phyloP scores from a whole-genome alignment of 805 yeast species.

The Yamadazyma endophytica region DNA sequence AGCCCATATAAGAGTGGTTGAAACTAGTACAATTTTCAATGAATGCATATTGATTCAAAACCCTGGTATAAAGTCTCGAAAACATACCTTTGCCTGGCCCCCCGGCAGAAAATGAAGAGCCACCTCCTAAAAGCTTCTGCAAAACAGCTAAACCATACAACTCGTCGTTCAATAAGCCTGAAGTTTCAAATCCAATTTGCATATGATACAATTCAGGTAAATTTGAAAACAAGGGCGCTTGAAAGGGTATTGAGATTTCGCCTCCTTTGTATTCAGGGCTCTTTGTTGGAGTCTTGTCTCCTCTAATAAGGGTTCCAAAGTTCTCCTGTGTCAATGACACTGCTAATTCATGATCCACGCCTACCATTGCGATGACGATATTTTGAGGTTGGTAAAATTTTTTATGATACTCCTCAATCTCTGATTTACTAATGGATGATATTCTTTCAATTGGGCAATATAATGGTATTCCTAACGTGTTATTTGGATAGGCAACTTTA shows the following conservation, averaged over 20 bases:
- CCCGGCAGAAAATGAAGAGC: slow-evolving; percentile 96
- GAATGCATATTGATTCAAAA: slow-evolving; percentile 85
- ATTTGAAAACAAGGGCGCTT: slow-evolving; percentile 38
- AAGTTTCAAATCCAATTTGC: slow-evolving; percentile 84
- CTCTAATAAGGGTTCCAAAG: slow-evolving; percentile 47
- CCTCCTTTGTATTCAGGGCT: slow-evolving; percentile 45
- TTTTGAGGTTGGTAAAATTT: slow-evolving; percentile 74
- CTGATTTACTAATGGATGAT: slow-evolving; percentile 46
- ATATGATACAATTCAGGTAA: slow-evolving; percentile 80
- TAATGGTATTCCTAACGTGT: slow-evolving; percentile 82
- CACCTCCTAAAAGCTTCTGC: slow-evolving; percentile 92
- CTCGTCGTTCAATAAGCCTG: slow-evolving; percentile 78
- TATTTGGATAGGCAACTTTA: slow-evolving; percentile 66
- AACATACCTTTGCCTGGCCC: slow-evolving; percentile 99
- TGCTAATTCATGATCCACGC: slow-evolving; percentile 71
- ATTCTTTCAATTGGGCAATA: slow-evolving; percentile 74
- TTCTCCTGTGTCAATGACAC: slow-evolving; percentile 56
- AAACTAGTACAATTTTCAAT: slow-evolving; percentile 85
- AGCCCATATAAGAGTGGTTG: slow-evolving; percentile 85
- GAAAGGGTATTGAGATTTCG: slow-evolving; percentile 34
- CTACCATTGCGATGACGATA: slow-evolving; percentile 82
- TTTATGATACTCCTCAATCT: slow-evolving; percentile 57
- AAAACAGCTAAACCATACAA: slow-evolving; percentile 86
- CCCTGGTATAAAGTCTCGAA: slow-evolving; percentile 86
- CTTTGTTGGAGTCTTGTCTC: slow-evolving; percentile 24